These are phyloP conservation scores for Glutinoglossum americanum DNA, from an alignment of 495 filamentous ascomycete species.

Conservation along the genomic window DNA sequence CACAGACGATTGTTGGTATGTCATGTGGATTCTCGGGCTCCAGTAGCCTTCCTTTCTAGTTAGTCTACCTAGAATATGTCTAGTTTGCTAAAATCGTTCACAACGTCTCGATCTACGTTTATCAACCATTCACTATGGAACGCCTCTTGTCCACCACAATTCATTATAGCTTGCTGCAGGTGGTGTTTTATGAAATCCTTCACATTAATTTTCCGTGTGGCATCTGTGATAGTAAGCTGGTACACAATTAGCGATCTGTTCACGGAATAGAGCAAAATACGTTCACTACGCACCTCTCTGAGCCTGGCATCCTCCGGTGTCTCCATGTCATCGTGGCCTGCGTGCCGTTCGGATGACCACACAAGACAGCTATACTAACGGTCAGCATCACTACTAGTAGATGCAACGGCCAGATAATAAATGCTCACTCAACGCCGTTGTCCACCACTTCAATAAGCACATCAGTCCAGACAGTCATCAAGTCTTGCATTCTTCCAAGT, in stretches of 20 bases:
- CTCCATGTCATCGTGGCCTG: constrained; percentile 25
- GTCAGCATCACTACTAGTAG: not conserved
- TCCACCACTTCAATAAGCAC: constrained; percentile 33
- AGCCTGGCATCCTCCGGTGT: constrained; percentile 39
- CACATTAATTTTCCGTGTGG: constrained; percentile 47
- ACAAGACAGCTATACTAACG: constrained; percentile 24
- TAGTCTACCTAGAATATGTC: constrained; percentile 13
- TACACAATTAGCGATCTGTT: not conserved
- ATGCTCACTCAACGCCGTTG: constrained; percentile 17
- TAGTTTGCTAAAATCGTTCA: constrained; percentile 41
- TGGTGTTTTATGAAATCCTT: constrained; percentile 47
- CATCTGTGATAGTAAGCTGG: constrained; percentile 37
- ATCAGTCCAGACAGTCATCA: constrained; percentile 49
- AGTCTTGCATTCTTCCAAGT: constrained; percentile 35
- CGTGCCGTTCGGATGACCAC: constrained; percentile 21
- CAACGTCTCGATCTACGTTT: constrained; percentile 72
- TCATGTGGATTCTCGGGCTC: no score
- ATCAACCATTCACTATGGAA: constrained; percentile 63
- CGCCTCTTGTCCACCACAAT: constrained; percentile 44
- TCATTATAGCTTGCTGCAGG: constrained; percentile 39
- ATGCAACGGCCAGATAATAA: not conserved
- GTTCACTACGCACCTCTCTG: constrained; percentile 11
- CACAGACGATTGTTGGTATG: no score
- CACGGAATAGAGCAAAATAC: not conserved
- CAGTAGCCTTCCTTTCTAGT: not conserved